phyloP scores from a whole-genome alignment of 2,329 filamentous ascomycete species.

The Trichoderma asperellum region DNA sequence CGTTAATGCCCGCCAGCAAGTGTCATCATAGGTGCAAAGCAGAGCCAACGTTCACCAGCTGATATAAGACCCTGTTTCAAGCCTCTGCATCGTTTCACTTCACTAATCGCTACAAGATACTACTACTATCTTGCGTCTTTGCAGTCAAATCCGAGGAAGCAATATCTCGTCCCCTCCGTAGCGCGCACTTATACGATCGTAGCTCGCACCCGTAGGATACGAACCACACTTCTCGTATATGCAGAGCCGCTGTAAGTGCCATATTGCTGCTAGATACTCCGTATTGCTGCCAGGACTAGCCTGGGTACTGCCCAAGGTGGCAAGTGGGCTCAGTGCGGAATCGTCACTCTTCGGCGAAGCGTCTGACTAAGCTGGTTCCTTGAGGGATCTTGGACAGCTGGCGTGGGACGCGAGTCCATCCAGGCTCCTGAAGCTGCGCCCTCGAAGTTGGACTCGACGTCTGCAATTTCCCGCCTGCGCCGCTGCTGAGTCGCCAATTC shows the following conservation, averaged over 20 bases:
- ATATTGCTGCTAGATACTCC: neutral
- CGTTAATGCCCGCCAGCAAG: neutral
- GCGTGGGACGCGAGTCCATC: constrained; percentile 7
- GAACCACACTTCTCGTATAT: constrained; percentile 14
- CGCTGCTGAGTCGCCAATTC: neutral
- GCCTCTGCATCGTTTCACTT: neutral
- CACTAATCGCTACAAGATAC: neutral
- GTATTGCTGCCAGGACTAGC: neutral
- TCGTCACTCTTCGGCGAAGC: neutral
- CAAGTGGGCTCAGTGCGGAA: constrained; percentile 1
- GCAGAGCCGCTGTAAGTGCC: neutral
- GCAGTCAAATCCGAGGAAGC: neutral
- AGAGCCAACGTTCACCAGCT: neutral
- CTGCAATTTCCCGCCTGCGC: neutral
- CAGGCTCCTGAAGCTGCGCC: constrained; percentile 20
- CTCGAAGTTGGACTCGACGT: neutral
- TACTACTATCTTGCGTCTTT: neutral
- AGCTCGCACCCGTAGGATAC: neutral
- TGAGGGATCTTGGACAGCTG: neutral
- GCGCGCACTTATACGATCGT: neutral
- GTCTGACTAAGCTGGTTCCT: constrained; percentile 5
- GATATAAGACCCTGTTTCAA: neutral
- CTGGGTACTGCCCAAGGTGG: constrained; percentile 3
- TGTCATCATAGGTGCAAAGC: neutral
- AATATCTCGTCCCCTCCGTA: neutral